phyloP scores from a whole-genome alignment of 2,329 filamentous ascomycete species.

The Nemania sp. region DNA sequence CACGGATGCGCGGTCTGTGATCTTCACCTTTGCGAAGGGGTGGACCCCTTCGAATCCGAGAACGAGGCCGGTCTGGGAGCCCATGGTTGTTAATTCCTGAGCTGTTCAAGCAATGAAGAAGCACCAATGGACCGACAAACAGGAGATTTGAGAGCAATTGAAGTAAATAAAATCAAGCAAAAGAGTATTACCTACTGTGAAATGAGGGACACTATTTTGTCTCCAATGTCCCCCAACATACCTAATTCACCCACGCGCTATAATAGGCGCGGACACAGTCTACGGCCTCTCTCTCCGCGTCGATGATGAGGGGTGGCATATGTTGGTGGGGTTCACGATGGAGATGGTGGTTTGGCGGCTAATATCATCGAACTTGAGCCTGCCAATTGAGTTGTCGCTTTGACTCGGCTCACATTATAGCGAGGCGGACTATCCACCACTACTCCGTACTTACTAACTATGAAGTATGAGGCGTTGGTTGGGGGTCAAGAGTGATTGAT shows the following conservation, averaged over 20 bases:
- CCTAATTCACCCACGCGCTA: constrained; percentile 9
- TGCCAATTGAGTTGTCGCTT: constrained; percentile 33
- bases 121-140: not conserved
- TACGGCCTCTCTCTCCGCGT: constrained; percentile 2
- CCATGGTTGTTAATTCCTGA: constrained; percentile 27
- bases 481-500: no score
- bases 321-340: constrained; percentile 24
- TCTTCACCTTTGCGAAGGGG: constrained; percentile 56
- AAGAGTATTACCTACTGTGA: not conserved
- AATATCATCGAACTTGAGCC: constrained; percentile 35
- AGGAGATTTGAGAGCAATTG: not conserved
- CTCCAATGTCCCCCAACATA: not conserved
- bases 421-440: constrained; percentile 18
- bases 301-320: constrained; percentile 36
- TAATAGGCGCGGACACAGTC: constrained; percentile 6
- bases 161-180: not conserved
- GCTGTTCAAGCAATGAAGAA: not conserved
- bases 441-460: no score
- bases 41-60: constrained; percentile 58
- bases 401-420: constrained; percentile 33
- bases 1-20: constrained; percentile 58
- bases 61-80: constrained; percentile 41
- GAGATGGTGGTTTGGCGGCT: constrained; percentile 37
- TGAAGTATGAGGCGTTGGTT: no score
- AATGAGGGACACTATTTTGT: not conserved